These are phyloP conservation scores for Daldinia concentrica DNA, from an alignment of 495 filamentous ascomycete species.

Conservation along the genomic window DNA sequence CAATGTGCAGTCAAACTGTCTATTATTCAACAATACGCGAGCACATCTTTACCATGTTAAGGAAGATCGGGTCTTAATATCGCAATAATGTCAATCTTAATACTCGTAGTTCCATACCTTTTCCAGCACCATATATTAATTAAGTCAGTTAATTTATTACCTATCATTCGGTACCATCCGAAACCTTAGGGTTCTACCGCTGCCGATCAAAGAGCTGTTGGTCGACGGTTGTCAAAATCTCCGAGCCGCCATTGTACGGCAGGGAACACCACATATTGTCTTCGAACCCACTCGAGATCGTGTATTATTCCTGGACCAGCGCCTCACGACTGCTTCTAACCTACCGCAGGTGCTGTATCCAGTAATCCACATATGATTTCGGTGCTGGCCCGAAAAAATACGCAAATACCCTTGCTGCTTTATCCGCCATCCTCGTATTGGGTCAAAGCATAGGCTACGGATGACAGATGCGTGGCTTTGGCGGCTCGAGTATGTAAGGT, in stretches of 20 bases:
- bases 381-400: neutral
- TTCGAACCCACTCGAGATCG: slow-evolving; percentile 7
- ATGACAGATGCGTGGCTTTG: slow-evolving; percentile 22
- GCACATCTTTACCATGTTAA: neutral
- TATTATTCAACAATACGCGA: neutral
- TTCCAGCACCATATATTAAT: neutral
- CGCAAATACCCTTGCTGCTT: neutral
- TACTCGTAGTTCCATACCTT: neutral
- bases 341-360: neutral
- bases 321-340: neutral
- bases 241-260: slow-evolving; percentile 32
- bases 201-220: slow-evolving; percentile 23
- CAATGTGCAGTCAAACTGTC: neutral
- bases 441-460: slow-evolving; percentile 4
- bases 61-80: neutral
- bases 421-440: slow-evolving; percentile 22
- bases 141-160: neutral
- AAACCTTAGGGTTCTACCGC: slow-evolving; percentile 7
- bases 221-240: slow-evolving; percentile 21
- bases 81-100: neutral
- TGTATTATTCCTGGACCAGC: slow-evolving; percentile 11
- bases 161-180: slow-evolving; percentile 26
- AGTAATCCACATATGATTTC: neutral
- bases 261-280: slow-evolving; percentile 9
- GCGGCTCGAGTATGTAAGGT: slow-evolving; percentile 16